phyloP scores from a whole-genome alignment of 2,329 filamentous ascomycete genomes.

The Trichoderma harzianum region DNA sequence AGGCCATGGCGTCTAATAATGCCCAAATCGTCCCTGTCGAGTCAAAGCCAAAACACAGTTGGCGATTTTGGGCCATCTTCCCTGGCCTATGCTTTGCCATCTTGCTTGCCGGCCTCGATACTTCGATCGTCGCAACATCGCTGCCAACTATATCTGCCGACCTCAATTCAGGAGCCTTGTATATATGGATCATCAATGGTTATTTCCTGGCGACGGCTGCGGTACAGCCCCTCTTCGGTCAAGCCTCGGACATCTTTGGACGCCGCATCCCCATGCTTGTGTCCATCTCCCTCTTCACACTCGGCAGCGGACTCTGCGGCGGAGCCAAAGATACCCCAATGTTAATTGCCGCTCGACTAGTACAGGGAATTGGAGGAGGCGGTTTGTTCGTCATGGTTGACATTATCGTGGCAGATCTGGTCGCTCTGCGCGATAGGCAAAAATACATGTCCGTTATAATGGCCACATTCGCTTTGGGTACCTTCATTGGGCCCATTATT shows the following conservation, averaged over 20 bases:
- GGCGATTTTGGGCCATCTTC: neutral
- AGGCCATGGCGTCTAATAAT: neutral
- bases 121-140: neutral
- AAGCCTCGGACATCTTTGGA: neutral
- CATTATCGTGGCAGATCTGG: neutral
- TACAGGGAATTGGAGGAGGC: neutral
- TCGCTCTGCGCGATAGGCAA: neutral
- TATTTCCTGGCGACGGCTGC: neutral
- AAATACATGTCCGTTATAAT: neutral
- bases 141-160: neutral
- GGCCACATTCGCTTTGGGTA: neutral
- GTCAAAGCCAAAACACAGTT: neutral
- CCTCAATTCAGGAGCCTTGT: neutral
- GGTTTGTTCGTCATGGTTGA: neutral
- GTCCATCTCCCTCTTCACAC: neutral
- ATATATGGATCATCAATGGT: neutral
- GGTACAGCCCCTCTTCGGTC: neutral
- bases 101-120: neutral
- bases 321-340: neutral
- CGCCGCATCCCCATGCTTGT: neutral
- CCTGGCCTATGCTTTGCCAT: neutral
- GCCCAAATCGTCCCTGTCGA: neutral
- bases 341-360: neutral
- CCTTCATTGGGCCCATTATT: neutral
- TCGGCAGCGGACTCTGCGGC: neutral